Base-by-base conservation (phyloP, 768 basidiomycete genomes). In the Tulasnella sp. region DNA sequence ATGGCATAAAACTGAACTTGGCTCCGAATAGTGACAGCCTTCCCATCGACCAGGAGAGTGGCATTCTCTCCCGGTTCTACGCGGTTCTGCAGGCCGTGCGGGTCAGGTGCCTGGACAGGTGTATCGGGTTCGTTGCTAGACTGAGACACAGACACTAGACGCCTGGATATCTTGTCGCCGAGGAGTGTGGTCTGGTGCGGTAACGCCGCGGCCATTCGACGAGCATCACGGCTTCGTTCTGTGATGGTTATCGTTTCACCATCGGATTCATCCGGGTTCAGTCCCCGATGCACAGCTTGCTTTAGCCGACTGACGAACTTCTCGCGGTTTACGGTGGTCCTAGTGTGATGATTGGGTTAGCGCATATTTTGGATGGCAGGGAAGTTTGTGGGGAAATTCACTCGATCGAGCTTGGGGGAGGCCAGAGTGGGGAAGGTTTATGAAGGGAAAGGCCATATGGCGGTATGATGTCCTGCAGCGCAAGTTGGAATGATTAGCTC, bases 1-100 rank as follows among this genome's bases (percentile, higher is more conserved):
- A 90, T 91, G 20, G 93, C 87, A 81, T 98, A 98, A 73, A 98
- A 85, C 77, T 99, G 97, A 11, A 98, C 86, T 84, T 96, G 96
- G 57, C 90, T 86, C 80, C 83, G 83, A 79, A 83, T 83, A 48
- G 74, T 81, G 15, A 86, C 83, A 29, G 82, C 80, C 77, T 85
- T 80, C 13, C 82, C 85, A 61, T 86, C 84, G 18, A 85, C 81
- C 39, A 81, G 42, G 13, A 78, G 35, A n/a, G 73, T 72, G 11
- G 78, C 78, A 61, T 69, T 51, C 32, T 80, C 78, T 7, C 57
- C 55, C 18, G 78, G 44, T n/a, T 40, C 70, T 3, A 72, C 78
- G 37, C 16, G 32, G 20, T 73, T 78, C 75, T 29, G 29, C 29
- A 76, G 18, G 7, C 57, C 75, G 37, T 40, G 46, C 9, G 75